Evolutionary conservation across 768 basidiomycete genomes (phyloP), one percentile per base, ranked within the genome.

Genomic region (Boletus barrowsii): DNA sequence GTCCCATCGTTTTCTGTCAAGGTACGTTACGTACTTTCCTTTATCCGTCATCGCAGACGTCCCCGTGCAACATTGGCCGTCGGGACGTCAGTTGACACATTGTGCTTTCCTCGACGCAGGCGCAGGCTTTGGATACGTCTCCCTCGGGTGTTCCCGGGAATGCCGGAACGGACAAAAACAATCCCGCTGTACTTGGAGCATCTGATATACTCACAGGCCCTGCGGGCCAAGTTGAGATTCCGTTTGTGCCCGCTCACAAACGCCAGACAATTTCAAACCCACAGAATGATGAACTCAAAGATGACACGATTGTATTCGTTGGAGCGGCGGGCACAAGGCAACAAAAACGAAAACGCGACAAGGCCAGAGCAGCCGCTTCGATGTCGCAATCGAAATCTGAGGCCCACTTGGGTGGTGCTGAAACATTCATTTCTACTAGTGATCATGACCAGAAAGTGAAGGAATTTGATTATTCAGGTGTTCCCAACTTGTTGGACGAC

Each of bases 401-500:
- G 35, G 17, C 56, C 13, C 52, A 40, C 39, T 46, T 35, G 15
- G 30, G 41, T 26, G 46, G 49, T 18, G 44, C 40, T 41, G 63
- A 54, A 39, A 22, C 47, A 10, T 44, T 49, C 29, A n/a, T 47
- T 48, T 45, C 44, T 22, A 42, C 17, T 8, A 36, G 29, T 36
- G 58, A 61, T 57, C 45, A 60, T 45, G 53, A 58, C 51, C 65
- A 62, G 39, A 70, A 70, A 48, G 48, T 53, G 42, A 79, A 78
- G 41, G 75, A 75, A 37, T 93, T 90, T 62, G 87, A 91, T 71
- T 93, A 89, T 67, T 70, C 78, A 7, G 71, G 74, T 14, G 83
- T 79, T 22, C 82, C 88, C 5, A 92, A 93, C 66, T 77, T 90
- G 47, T 70, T 93, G 54, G 90, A 92, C 62, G 76, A 80, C 57